Percentiles rank a stretch among this genome's conserved stretches.
phyloP scores from a whole-genome alignment of 2,329 filamentous ascomycete species.

The Aspergillus udagawae region DNA sequence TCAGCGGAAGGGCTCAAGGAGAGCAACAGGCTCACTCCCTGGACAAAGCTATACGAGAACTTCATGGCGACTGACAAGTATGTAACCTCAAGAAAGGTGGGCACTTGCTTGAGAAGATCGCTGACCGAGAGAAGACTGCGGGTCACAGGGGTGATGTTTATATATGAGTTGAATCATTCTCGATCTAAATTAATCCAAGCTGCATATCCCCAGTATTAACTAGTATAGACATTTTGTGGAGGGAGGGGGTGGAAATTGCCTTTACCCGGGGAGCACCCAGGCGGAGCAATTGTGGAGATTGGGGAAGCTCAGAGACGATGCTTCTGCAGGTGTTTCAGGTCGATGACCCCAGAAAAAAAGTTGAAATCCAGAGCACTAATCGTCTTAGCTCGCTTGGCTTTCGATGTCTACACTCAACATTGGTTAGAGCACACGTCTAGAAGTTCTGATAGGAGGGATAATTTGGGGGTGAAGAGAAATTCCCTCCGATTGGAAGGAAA shows the following conservation, averaged over 20 bases:
- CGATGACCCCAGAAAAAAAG: background rate
- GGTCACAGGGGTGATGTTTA: background rate
- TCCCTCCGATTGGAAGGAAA: slow-evolving; percentile 16
- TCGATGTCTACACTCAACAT: background rate
- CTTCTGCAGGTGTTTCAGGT: background rate
- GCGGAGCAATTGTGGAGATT: background rate
- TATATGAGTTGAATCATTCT: background rate
- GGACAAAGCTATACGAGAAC: slow-evolving; percentile 19
- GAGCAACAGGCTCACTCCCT: slow-evolving; percentile 17
- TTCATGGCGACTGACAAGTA: slow-evolving; percentile 19
- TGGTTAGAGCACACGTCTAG: background rate
- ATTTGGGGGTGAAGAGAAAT: slow-evolving; percentile 1
- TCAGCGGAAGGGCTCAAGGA: slow-evolving; percentile 17
- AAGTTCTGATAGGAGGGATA: slow-evolving; percentile 17
- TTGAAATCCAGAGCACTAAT: background rate
- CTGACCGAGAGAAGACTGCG: background rate
- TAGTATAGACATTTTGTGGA: background rate
- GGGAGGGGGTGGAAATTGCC: background rate
- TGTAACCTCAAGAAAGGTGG: background rate
- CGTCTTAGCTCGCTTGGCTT: background rate
- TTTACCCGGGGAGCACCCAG: background rate
- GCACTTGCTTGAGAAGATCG: background rate
- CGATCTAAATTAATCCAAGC: background rate
- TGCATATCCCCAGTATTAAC: background rate
- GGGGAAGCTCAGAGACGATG: background rate